Base-by-base conservation (phyloP, 2,329 filamentous ascomycete species). In the Xylariaceae sp. region DNA sequence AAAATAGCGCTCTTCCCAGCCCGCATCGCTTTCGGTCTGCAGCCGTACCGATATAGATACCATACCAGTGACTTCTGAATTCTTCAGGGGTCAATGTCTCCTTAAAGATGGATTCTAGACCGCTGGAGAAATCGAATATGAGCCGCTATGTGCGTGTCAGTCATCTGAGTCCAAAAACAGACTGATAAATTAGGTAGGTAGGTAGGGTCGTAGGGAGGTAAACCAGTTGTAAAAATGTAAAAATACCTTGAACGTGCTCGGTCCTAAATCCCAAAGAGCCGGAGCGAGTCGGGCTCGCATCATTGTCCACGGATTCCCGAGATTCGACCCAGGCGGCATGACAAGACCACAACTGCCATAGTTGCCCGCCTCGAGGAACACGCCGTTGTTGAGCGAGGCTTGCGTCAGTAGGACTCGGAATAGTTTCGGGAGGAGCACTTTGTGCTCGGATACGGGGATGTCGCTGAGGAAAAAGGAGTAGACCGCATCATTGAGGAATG, bases 21-120 rank as follows among this genome's bases (percentile, higher is more conserved):
- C 62, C 62, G 35, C 61, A 54, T 39, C 60, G 50, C 11, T 51
- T 58, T 6, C 55, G 77, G 73, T 6, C 69, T 63, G 45, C 72
- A 68, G 10, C 76, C 72, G 63, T 78, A 73, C 1, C 49, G 49
- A 65, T 53, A n/a, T 57, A 60, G 49, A 67, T 57, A n/a, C 52
- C 48, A 55, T 39, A 53, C 47, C 54, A 59, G 45, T 56, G n/a
- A 10, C 18, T 54, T 34, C 54, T 49, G 35, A 50, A 51, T 49
- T 56, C 7, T 18, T 58, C 18, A 13, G 13, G 13, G n/a, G 53
- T 55, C 18, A 57, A 18, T 45, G 51, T 48, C 44, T 56, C 55
- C 2, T 51, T n/a, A 11, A 51, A 4, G 17, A 48, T 15, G 2
- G 39, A 39, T 10, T 55, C 47, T 17, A 54, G 42, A 4, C 2